Evolutionary conservation across 108 stramenopile species (phyloP).

Genomic region (Phaeodactylum tricornutum): DNA sequence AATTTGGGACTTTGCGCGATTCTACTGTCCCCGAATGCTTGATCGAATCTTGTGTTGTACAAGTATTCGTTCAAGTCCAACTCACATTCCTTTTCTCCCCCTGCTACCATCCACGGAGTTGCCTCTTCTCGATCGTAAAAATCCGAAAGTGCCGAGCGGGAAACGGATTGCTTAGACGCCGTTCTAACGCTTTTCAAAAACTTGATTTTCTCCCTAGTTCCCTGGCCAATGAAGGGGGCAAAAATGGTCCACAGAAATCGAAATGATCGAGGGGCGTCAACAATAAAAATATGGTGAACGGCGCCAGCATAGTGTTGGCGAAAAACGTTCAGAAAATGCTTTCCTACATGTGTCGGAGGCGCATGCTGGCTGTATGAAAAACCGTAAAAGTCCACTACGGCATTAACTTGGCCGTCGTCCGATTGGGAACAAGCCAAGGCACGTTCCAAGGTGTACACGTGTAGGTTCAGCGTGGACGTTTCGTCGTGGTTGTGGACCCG

Average conservation of each 20-base stretch:
- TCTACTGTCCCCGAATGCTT: constrained; percentile 5
- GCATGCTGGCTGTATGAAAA: constrained; percentile 19
- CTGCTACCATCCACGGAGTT: constrained; percentile 24
- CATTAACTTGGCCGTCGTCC: constrained; percentile 18
- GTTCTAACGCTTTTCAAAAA: constrained; percentile 14
- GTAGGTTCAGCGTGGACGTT: constrained; percentile 19
- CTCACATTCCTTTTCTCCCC: constrained; percentile 12
- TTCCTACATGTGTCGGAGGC: constrained; percentile 22
- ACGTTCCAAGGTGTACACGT: constrained; percentile 31
- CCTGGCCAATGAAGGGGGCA: constrained; percentile 18
- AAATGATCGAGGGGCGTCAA: constrained; percentile 23
- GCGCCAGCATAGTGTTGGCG: constrained; percentile 28
- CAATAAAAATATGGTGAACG: constrained; percentile 25
- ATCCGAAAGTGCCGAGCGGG: neutral
- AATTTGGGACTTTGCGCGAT: too few relatives aligned
- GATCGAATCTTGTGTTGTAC: constrained; percentile 3
- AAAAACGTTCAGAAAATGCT: constrained; percentile 18
- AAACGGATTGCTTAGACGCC: neutral
- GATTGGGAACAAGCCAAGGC: constrained; percentile 27
- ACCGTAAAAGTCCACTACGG: constrained; percentile 28
- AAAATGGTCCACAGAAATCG: constrained; percentile 26
- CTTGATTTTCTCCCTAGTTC: constrained; percentile 20
- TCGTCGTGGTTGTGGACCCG: constrained; percentile 12
- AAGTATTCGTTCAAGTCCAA: constrained; percentile 22
- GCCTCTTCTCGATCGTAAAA: constrained; percentile 1